Evolutionary conservation across 1,284 basidiomycete species (phyloP).

Genomic region (Apiotrichum mycotoxinovorans): DNA sequence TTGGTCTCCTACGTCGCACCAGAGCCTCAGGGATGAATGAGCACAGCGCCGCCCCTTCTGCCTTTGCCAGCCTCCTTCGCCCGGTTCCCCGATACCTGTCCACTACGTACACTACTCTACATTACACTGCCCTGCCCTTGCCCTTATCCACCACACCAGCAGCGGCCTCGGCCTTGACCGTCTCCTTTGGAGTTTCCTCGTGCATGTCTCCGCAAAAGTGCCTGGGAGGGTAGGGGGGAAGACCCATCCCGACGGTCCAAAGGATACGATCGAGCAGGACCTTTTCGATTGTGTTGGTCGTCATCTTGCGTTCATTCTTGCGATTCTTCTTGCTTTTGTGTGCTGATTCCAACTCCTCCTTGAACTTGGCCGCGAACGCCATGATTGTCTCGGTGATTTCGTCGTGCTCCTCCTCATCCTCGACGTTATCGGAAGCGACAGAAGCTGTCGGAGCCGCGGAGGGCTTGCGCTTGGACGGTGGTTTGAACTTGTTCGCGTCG

Average conservation of each 20-base stretch:
- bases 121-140: not conserved
- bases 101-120: not conserved
- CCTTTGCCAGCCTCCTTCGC: too few relatives aligned
- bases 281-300: not conserved
- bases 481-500: not conserved
- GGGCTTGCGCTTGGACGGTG: not conserved
- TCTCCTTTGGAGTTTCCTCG: not conserved
- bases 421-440: too few relatives aligned
- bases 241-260: not conserved
- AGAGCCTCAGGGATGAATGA: too few relatives aligned
- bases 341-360: too few relatives aligned
- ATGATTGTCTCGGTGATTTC: not conserved
- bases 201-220: not conserved
- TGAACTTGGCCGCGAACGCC: not conserved
- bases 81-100: too few relatives aligned
- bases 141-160: not conserved
- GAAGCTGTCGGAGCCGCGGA: not conserved
- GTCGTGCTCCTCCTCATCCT: not conserved
- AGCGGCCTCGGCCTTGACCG: not conserved
- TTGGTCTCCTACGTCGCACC: not conserved
- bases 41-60: too few relatives aligned
- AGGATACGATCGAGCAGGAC: not conserved
- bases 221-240: not conserved
- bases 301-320: not conserved
- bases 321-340: too few relatives aligned